Base-by-base conservation (phyloP, 768 basidiomycete species). In the Psilocybe subaeruginosa region DNA sequence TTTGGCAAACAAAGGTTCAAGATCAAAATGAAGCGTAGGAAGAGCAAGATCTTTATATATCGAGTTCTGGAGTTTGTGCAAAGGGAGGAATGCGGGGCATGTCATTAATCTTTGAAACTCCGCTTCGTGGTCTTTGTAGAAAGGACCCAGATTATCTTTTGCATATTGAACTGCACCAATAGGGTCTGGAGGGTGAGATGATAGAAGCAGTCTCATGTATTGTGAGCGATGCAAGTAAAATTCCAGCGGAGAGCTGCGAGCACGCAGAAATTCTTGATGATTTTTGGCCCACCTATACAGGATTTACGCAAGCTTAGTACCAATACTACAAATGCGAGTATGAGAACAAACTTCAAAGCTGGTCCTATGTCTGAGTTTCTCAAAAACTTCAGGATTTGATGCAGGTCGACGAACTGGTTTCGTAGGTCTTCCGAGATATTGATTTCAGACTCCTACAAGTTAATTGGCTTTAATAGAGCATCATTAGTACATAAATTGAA, bases 151-250 rank as follows among this genome's bases (percentile, higher is more conserved):
- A 59, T 88, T 78, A 3, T 78, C 72, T 35, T 85, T 87, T 19
- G 93, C 92, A 74, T 99, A 99, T 1, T 80, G 73, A 46, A 97
- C 79, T 2, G 93, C 92, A 11, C 79, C 77, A 3, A 77, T 61
- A 33, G 82, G 79, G 66, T 89, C 76, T 29, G 85, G 82, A 5
- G 88, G 84, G 63, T 85, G 80, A 8, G 84, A 82, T 31, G 85
- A 78, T 51, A 91, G 79, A 17, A 96, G 82, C 8, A 97, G 78
- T 3, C 88, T 87, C 56, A 97, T 83, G 72, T 93, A 98, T 72
- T 95, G 90, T 8, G 93, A 95, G 29, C 93, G 91, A 67, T 98
- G 93, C 29, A 99, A 84, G 69, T 90, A 79, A 71, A 97, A 99
- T 66, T 95, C 93, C 9, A 99, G 83, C 0, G 92, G 83, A 0